Base-by-base conservation (phyloP, 1,139 yeast genomes). In the Hyphopichia wangnamkhiaoensis region DNA sequence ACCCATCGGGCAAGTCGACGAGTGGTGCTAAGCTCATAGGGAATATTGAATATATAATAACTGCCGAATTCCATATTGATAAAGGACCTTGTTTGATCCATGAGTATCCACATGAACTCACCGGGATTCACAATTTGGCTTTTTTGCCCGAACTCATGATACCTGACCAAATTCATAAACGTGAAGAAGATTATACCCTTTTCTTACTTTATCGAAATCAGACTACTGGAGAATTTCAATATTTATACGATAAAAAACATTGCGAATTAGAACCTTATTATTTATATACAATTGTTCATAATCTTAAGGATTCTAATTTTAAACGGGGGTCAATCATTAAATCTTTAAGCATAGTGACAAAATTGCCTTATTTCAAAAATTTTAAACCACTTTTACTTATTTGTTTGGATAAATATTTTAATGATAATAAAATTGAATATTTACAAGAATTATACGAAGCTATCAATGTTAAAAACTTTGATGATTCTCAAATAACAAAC, bases 111-210 rank as follows among this genome's bases (percentile, higher is more conserved):
- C 40, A 53, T 25, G 63, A 63, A 17, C 56, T 77, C 13, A 78
- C 79, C 2, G 80, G 81, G 10, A 44, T 62, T 21, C 44, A 50
- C 14, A 70, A 73, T 44, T 54, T 75, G 37, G 53, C 59, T 26
- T 62, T 69, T 39, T 50, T 74, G 30, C 74, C 81, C n/a, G 86
- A 81, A 53, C 64, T 81, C 35, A 78, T 81, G 82, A 61, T 81
- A 31, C 87, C 87, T 0, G 76, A 76, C 44, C 84, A 80, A 53
- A 76, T 79, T 34, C 86, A 81, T 53, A 75, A 73, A 40, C 57
- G 86, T 34, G 65, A 65, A 23, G 84, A 80, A 50, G 87, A 81
- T 57, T 80, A 71, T 65, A 80, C 86, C 5, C 61, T 80, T 23
- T 79, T 80, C 46, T 61, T 80, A 41, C 62, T 81, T 29, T 77